Evolutionary conservation across 768 basidiomycete species (phyloP).

Genomic region (Boletus subparvulus): DNA sequence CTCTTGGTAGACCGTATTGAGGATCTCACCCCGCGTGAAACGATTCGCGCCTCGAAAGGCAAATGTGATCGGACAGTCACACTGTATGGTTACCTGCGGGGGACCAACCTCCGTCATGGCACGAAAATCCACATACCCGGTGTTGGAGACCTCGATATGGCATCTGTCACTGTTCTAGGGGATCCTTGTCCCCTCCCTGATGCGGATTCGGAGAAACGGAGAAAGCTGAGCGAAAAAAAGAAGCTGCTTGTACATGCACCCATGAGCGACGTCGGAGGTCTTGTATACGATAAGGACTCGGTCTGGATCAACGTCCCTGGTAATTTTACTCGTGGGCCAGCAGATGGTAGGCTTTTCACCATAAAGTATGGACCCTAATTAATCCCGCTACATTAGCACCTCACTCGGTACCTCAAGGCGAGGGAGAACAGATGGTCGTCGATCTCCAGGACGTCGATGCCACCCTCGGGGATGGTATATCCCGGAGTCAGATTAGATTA

Average conservation of each 20-base stretch:
- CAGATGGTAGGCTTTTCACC: slow-evolving; percentile 47
- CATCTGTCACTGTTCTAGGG: slow-evolving; percentile 69
- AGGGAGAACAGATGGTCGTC: slow-evolving; percentile 98
- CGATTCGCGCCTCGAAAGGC: slow-evolving; percentile 71
- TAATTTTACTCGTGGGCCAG: slow-evolving; percentile 80
- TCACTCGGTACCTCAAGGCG: slow-evolving; percentile 74
- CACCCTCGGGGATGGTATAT: slow-evolving; percentile 84
- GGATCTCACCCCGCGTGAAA: slow-evolving; percentile 89
- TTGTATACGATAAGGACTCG: slow-evolving; percentile 97
- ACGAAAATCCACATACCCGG: slow-evolving; percentile 92
- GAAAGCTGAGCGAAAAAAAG: slow-evolving; percentile 94
- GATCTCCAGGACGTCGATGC: slow-evolving; percentile 83
- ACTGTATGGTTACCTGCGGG: slow-evolving; percentile 91
- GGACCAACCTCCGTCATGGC: slow-evolving; percentile 76
- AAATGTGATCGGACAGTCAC: slow-evolving; percentile 95
- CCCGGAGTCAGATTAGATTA: slow-evolving; percentile 77
- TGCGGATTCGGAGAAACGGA: slow-evolving; percentile 82
- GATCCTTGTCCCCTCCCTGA: slow-evolving; percentile 97
- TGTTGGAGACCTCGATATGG: slow-evolving; percentile 83
- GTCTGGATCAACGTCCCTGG: slow-evolving; percentile 98
- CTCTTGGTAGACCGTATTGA: slow-evolving; percentile 93
- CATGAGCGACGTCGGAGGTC: slow-evolving; percentile 97
- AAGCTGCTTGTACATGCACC: slow-evolving; percentile 92
- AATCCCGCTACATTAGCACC: slow-evolving; percentile 43
- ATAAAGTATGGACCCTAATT: background rate